These are phyloP conservation scores for Tuber borchii DNA, from an alignment of 495 filamentous ascomycete species.

Conservation along the genomic window DNA sequence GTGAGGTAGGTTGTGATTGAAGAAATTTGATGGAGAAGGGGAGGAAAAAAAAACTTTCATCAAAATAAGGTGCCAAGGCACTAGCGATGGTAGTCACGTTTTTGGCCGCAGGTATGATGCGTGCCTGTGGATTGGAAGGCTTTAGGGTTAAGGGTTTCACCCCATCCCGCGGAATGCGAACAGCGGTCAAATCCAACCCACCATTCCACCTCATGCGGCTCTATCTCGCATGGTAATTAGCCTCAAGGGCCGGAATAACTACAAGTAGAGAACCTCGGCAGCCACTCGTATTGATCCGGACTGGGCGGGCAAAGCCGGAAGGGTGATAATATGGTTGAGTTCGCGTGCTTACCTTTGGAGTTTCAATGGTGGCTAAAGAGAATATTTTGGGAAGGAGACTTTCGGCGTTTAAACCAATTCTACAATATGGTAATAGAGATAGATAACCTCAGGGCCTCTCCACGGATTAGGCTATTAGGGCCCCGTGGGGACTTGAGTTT, in stretches of 20 bases:
- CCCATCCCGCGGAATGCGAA: not conserved
- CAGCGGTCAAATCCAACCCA: not conserved
- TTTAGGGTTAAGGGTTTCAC: not conserved
- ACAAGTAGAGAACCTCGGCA: not conserved
- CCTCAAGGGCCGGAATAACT: not conserved
- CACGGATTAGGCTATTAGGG: not conserved
- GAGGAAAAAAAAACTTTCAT: slow-evolving; percentile 23
- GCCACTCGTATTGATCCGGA: not conserved
- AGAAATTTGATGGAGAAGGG: slow-evolving; percentile 7
- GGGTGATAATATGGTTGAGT: not conserved
- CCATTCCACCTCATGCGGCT: not conserved
- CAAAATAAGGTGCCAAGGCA: not conserved
- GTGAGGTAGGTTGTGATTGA: slow-evolving; percentile 16
- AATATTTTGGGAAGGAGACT: not conserved
- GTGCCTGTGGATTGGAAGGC: not conserved
- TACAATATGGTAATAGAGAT: not conserved
- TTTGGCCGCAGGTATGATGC: not conserved
- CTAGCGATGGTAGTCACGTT: not conserved
- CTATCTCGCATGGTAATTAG: not conserved
- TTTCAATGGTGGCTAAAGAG: not conserved
- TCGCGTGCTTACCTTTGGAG: not conserved
- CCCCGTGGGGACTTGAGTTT: not conserved
- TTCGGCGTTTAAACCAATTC: not conserved
- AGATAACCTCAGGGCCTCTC: not conserved
- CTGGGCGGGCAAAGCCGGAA: not conserved